Evolutionary conservation across 768 basidiomycete genomes (phyloP).

Genomic region (Kwoniella dendrophila): DNA sequence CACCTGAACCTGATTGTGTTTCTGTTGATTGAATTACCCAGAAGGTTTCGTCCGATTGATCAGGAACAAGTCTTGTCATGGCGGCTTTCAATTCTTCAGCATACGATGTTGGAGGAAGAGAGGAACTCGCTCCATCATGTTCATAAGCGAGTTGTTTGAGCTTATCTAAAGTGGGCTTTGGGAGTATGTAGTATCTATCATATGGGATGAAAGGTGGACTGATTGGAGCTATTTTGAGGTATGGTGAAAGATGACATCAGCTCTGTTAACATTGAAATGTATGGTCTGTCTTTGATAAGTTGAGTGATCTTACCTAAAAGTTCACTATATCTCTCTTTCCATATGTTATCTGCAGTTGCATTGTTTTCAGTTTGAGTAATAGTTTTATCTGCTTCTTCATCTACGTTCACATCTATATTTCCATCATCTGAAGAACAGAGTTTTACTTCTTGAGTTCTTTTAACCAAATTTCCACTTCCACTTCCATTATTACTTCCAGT

Average conservation of each 20-base stretch:
- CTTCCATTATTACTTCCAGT: conserved; percentile 25
- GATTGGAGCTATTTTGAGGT: conserved; percentile 9
- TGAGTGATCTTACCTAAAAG: conserved; percentile 25
- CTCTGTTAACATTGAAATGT: conserved; percentile 1
- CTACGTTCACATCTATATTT: not conserved
- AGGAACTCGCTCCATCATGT: conserved; percentile 24
- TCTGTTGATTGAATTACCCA: conserved; percentile 54
- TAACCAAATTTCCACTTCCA: conserved; percentile 31
- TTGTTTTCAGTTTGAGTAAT: conserved; percentile 1
- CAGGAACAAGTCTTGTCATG: conserved; percentile 18
- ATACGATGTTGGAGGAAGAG: too few relatives aligned
- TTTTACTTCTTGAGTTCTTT: conserved; percentile 40
- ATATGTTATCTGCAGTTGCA: not conserved
- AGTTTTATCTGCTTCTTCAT: conserved; percentile 16
- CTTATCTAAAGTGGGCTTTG: conserved; percentile 16
- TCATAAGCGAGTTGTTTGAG: conserved; percentile 55
- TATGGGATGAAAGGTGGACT: conserved; percentile 35
- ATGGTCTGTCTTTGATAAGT: not conserved
- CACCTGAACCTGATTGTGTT: not conserved
- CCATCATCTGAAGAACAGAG: conserved; percentile 26
- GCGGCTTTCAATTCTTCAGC: not conserved
- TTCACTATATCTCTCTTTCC: conserved; percentile 27
- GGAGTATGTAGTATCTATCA: conserved; percentile 37
- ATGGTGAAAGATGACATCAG: not conserved
- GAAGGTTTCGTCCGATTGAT: conserved; percentile 57